phyloP scores from a whole-genome alignment of 208 protist genomes.

The Leishmania tarentolae region DNA sequence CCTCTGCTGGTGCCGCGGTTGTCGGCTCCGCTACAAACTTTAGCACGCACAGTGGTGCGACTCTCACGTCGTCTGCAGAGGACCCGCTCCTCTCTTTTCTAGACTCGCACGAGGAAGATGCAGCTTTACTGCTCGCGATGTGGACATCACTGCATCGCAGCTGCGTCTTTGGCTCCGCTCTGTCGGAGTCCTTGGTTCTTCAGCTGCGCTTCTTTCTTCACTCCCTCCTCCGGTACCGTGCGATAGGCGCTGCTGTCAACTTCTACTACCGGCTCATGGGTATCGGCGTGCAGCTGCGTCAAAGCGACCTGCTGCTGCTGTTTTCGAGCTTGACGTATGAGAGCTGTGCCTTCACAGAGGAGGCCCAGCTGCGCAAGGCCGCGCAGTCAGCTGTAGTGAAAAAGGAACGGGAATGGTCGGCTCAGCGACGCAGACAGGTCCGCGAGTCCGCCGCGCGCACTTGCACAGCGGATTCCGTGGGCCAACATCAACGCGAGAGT shows the following conservation, averaged over 20 bases:
- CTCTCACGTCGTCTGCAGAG: neutral
- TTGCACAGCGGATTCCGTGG: neutral
- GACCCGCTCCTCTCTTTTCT: conserved; percentile 75
- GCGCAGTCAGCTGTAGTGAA: conserved; percentile 22
- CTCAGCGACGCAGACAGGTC: conserved; percentile 16
- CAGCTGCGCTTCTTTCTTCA: conserved; percentile 76
- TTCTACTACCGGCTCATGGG: conserved; percentile 75
- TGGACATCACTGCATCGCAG: conserved; percentile 79
- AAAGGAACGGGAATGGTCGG: conserved; percentile 24
- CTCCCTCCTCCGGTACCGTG: conserved; percentile 61
- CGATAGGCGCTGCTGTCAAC: conserved; percentile 58
- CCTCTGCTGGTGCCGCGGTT: neutral
- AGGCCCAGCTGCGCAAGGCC: conserved; percentile 23
- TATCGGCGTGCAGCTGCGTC: conserved; percentile 69
- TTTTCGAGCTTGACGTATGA: conserved; percentile 82
- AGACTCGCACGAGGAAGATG: conserved; percentile 70
- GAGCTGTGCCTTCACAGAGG: conserved; percentile 29
- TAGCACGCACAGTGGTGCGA: neutral
- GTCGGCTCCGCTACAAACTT: neutral
- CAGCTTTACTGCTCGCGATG: conserved; percentile 74
- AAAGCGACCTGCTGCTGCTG: conserved; percentile 71
- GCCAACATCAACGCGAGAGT: neutral
- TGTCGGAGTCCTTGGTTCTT: conserved; percentile 68
- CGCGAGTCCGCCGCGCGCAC: neutral
- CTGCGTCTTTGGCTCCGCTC: conserved; percentile 73